Conservation (phyloP, 345 rosid species). For the Melaleuca alternifolia region DNA sequence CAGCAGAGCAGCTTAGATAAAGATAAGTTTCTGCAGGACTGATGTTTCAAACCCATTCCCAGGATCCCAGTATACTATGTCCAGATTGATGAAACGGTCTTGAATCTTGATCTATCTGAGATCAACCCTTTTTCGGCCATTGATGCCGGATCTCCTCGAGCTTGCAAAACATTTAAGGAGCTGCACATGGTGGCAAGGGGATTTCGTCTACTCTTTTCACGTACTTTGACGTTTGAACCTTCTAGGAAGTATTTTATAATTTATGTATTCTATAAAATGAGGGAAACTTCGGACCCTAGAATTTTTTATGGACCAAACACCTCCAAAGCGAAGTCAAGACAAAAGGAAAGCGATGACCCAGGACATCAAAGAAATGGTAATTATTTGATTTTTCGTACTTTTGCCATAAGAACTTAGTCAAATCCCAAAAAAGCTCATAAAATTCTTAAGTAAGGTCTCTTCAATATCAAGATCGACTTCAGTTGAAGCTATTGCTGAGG, state of each 20-base stretch:
- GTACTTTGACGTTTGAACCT: neutral
- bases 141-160: constrained; percentile 31
- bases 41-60: constrained; percentile 29
- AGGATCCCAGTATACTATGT: neutral
- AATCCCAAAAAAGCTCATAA: neutral
- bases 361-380: neutral
- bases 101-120: neutral
- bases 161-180: neutral
- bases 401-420: neutral
- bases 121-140: constrained; percentile 2
- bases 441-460: neutral
- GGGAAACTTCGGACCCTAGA: neutral
- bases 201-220: neutral
- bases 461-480: neutral
- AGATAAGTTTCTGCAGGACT: constrained; percentile 20
- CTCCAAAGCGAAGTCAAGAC: neutral
- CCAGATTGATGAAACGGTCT: neutral
- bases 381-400: neutral
- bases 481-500: neutral
- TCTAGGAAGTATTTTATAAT: neutral
- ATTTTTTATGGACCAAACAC: neutral
- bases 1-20: constrained; percentile 11
- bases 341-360: neutral
- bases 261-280: neutral
- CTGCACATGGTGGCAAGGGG: constrained; percentile 16